These are phyloP conservation scores for Suillus sp. DNA, from an alignment of 768 basidiomycete species.

Conservation along the genomic window DNA sequence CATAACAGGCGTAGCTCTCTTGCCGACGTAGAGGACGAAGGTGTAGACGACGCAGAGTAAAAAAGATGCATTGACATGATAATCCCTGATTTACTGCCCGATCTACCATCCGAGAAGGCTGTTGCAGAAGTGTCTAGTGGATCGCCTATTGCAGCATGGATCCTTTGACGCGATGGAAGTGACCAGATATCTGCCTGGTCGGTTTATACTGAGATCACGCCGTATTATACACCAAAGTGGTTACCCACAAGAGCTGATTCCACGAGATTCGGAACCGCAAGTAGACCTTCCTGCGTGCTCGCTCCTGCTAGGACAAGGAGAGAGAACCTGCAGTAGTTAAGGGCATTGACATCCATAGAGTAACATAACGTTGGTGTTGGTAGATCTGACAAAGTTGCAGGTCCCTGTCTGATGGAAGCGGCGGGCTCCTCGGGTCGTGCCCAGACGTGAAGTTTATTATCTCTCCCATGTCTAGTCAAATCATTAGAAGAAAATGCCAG, in stretches of 20 bases:
- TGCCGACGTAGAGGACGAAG: conserved; percentile 34
- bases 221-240: neutral
- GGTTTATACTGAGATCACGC: conserved; percentile 1
- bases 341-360: conserved; percentile 86
- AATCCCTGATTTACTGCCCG: conserved; percentile 67
- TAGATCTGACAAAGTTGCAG: conserved; percentile 54
- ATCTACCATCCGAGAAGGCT: conserved; percentile 44
- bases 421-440: conserved; percentile 49
- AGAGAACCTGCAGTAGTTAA: conserved; percentile 93
- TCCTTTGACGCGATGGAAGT: conserved; percentile 63
- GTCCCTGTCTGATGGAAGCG: conserved; percentile 48
- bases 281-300: conserved; percentile 42
- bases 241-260: conserved; percentile 77
- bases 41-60: conserved; percentile 30
- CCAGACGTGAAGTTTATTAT: conserved; percentile 87
- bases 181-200: conserved; percentile 85
- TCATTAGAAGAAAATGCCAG: neutral
- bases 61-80: conserved; percentile 88
- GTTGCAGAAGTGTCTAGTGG: conserved; percentile 33
- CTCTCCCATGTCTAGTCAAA: conserved; percentile 68
- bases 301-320: conserved; percentile 42
- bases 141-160: conserved; percentile 87
- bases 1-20: conserved; percentile 62
- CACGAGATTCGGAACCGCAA: conserved; percentile 86
- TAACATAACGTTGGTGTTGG: conserved; percentile 56